Base-by-base conservation (phyloP, 1,139 yeast species). In the Candida albicans region DNA sequence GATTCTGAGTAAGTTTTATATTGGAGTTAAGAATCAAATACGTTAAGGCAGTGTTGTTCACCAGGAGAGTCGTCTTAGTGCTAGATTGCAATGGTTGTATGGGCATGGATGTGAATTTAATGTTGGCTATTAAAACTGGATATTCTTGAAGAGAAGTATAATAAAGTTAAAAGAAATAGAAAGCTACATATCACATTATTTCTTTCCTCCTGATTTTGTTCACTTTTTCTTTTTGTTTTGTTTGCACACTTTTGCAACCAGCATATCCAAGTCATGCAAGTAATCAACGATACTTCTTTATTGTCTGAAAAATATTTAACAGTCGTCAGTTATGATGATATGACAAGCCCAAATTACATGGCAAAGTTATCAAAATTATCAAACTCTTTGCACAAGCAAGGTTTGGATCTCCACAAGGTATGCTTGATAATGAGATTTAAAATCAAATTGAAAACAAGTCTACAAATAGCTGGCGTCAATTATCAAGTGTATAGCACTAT, bases 11-110 rank as follows among this genome's bases (percentile, higher is more conserved):
- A 27, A 58, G 49, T 8, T 32, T 39, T 3, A 55, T 28, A 13
- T 48, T 41, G 33, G 57, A 43, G 5, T 44, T 42, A 18, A 59
- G 33, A 11, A 59, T 44, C 12, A 57, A 49, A 36, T 52, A 53
- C 14, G 57, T 45, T 11, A 58, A 35, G 7, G 56, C 47, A 1
- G 61, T 54, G 13, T 47, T 35, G 34, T 33, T 37, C 7, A 13
- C 11, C 26, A 8, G 14, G n/a, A 13, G 4, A 27, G 10, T 3
- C 5, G 13, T 12, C 13, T 13, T 13, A 11, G 9, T 9, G 7
- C 29, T n/a, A n/a, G 7, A n/a, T 4, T 27, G 7, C 3, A n/a
- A 10, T 27, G 7, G 7, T 29, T n/a, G n/a, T 29, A 37, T 26
- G 14, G 40, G 40, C 40, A 37, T 37, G 7, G 8, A 27, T 10